Base-by-base conservation (phyloP, 176 grass and related monocot species). In the Hsuehochloa calcarea region DNA sequence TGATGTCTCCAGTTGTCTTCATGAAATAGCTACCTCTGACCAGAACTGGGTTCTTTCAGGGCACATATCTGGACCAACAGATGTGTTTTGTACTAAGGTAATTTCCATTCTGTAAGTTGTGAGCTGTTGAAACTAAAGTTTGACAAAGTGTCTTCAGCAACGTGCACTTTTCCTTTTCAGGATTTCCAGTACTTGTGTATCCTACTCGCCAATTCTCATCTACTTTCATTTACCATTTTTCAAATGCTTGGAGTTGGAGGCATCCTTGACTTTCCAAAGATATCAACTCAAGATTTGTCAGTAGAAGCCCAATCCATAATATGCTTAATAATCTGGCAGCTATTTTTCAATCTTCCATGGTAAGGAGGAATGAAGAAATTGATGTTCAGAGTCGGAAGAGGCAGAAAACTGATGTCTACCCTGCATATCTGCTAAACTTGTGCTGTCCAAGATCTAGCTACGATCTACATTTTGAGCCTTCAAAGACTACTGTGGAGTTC, bases 151-250 rank as follows among this genome's bases (percentile, higher is more conserved):
- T 71, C 74, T 77, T 85, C 64, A 91, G 27, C 84, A 79, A 92
- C 41, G 68, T 87, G 22, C 43, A 68, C 67, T 79, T 82, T 65
- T 91, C 55, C 31, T 87, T 90, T 98, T 67, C 93, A 98, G 96
- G 91, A 74, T 92, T 87, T 93, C 80, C 96, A 98, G 65, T 93
- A 95, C 89, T 45, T 98, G 26, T 98, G 96, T 98, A 98, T 98
- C 96, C 96, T 95, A 86, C 78, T 78, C 9, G 8, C 31, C 15
- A 69, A 37, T 72, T 39, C 8, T 14, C 46, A 23, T 38, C 66
- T 90, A 72, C 34, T 78, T 81, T 19, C 75, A 13, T 81, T 76
- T 66, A 73, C 27, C 39, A 79, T 71, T 34, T 82, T 72, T 85
- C 65, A 39, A 79, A 77, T 62, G 59, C 2, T 86, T 87, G 37